Conservation (phyloP, 257 asterid genomes). For the Fraxinus quadrangulata region DNA sequence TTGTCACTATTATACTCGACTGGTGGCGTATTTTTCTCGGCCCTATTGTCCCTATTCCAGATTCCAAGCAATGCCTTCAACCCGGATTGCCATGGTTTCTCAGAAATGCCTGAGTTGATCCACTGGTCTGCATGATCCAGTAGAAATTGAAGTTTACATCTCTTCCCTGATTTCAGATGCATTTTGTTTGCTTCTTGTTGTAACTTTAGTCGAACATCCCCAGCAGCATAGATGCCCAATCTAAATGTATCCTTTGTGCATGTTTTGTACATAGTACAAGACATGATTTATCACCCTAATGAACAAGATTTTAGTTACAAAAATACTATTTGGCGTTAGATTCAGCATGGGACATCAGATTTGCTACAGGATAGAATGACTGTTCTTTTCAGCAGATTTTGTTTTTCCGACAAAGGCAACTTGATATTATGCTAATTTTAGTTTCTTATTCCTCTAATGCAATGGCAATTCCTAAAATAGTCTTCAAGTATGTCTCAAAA, state of each 20-base stretch:
- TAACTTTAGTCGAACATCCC: neutral
- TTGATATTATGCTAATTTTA: no score
- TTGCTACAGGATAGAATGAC: no score
- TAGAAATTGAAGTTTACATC: neutral
- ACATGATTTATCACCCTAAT: neutral
- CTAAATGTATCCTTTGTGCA: neutral
- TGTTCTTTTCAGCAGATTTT: no score
- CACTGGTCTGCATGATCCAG: neutral
- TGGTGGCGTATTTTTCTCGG: conserved; percentile 92
- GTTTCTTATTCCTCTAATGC: neutral
- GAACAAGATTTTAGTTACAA: neutral
- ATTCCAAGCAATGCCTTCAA: conserved; percentile 65
- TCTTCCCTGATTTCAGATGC: neutral
- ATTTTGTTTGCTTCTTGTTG: neutral
- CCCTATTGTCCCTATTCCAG: conserved; percentile 67
- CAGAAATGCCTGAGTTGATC: conserved; percentile 28
- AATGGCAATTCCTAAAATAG: neutral
- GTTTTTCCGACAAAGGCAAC: no score
- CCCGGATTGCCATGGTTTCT: conserved; percentile 84
- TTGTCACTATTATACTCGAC: conserved; percentile 89
- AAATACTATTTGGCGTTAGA: neutral
- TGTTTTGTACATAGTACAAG: neutral
- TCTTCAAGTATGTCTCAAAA: neutral
- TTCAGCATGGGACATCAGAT: no score
- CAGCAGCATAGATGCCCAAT: neutral